A percentile compares a stretch with the other conserved stretches of the same genome.
Conservation (phyloP, 1,139 yeast genomes). For the Saccharomyces hybrid region DNA sequence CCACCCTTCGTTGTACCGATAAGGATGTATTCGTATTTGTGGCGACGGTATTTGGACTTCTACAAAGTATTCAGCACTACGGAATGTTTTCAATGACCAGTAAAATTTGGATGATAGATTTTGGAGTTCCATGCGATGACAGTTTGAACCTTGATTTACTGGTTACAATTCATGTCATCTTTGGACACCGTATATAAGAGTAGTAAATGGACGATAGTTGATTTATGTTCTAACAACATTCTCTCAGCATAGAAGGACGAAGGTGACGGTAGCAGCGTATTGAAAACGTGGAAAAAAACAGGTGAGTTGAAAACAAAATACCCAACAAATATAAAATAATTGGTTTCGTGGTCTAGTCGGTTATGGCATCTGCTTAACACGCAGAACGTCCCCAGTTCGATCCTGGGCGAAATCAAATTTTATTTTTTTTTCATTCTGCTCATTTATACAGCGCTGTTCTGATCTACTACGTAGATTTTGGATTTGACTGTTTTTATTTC, state of each 20-base stretch:
- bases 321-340: neutral
- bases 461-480: neutral
- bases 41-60: neutral
- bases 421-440: neutral
- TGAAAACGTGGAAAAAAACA: neutral
- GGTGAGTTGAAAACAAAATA: neutral
- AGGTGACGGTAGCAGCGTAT: neutral
- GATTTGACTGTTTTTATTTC: neutral
- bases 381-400: slow-evolving; percentile 99
- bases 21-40: neutral
- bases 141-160: neutral
- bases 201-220: neutral
- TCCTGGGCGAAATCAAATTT: slow-evolving; percentile 90
- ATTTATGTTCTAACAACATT: neutral
- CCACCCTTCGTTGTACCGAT: neutral
- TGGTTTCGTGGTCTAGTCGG: slow-evolving; percentile 94
- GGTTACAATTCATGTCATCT: neutral
- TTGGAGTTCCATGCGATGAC: neutral
- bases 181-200: neutral
- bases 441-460: neutral
- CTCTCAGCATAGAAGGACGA: neutral
- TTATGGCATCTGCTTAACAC: slow-evolving; percentile 99
- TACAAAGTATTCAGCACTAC: neutral
- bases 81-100: neutral
- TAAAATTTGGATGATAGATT: neutral